Conservation (phyloP, 495 filamentous ascomycete genomes). For the Schizothecium vesticola region DNA sequence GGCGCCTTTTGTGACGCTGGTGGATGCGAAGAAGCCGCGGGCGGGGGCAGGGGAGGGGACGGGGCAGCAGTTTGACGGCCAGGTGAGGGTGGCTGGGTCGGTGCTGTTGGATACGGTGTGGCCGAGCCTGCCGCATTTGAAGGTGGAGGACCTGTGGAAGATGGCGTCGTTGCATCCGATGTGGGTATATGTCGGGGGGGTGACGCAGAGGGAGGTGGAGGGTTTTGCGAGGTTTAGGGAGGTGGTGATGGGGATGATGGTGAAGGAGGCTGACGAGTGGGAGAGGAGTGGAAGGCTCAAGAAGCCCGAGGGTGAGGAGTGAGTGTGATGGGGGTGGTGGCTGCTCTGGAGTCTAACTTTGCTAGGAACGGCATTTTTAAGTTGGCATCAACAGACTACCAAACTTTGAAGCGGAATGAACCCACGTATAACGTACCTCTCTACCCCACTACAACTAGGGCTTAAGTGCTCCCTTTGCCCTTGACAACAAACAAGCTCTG, state of each 20-base stretch:
- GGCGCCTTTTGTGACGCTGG: conserved; percentile 1
- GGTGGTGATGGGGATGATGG: not conserved
- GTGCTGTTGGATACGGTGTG: conserved; percentile 13
- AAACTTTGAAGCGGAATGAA: too few relatives aligned
- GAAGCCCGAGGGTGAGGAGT: too few relatives aligned
- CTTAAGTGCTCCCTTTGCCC: too few relatives aligned
- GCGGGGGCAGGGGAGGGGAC: not conserved
- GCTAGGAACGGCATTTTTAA: too few relatives aligned
- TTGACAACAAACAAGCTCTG: too few relatives aligned
- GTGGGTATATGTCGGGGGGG: conserved; percentile 5
- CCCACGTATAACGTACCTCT: too few relatives aligned
- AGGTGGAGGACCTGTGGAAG: conserved; percentile 10
- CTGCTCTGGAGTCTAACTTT: too few relatives aligned
- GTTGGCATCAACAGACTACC: too few relatives aligned
- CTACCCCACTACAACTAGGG: too few relatives aligned
- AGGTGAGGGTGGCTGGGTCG: conserved; percentile 12
- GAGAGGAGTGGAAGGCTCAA: not conserved
- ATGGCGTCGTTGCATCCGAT: conserved; percentile 11
- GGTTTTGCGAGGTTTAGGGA: not conserved
- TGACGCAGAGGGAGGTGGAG: conserved; percentile 7
- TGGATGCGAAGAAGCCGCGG: not conserved
- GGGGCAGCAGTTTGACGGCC: conserved; percentile 7
- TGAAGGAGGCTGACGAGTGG: not conserved
- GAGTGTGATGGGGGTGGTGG: too few relatives aligned
- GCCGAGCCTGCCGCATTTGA: not conserved